A percentile compares a stretch with the other conserved stretches of the same genome.
Evolutionary conservation across 805 yeast genomes (phyloP).

Genomic region (Wickerhamiella australiensis): DNA sequence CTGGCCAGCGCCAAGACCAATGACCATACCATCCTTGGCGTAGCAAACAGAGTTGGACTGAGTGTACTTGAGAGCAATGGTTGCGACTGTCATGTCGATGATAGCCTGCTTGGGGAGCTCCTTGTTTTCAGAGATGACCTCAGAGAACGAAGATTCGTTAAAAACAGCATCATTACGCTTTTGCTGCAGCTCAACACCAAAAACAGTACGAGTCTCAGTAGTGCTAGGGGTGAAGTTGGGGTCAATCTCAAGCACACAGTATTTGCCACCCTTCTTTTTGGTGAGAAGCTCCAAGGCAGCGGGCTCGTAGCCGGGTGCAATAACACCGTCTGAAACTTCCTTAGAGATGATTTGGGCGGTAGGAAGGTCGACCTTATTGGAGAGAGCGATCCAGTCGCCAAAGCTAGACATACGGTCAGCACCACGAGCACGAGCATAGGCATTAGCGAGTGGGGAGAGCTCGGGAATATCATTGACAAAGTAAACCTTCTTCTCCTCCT

Average conservation of each 20-base stretch:
- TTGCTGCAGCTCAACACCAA: conserved; percentile 90
- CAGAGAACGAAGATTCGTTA: conserved; percentile 79
- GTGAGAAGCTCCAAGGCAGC: conserved; percentile 82
- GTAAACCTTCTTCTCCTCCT: conserved; percentile 85
- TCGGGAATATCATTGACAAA: conserved; percentile 91
- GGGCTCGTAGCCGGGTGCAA: conserved; percentile 92
- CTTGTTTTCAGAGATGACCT: conserved; percentile 80
- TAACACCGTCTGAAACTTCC: conserved; percentile 97
- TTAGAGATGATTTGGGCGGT: conserved; percentile 95
- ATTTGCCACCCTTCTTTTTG: conserved; percentile 94
- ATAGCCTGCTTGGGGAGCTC: conserved; percentile 81
- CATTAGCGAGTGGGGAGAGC: conserved; percentile 91
- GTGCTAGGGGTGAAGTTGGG: conserved; percentile 79
- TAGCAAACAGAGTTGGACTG: conserved; percentile 98
- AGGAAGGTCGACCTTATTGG: conserved; percentile 90
- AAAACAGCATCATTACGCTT: conserved; percentile 96
- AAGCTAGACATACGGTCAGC: conserved; percentile 99
- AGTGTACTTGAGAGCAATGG: conserved; percentile 92
- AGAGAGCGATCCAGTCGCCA: conserved; percentile 96
- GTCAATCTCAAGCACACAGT: conserved; percentile 91
- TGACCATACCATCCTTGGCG: conserved; percentile 98
- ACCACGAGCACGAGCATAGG: conserved; percentile 98
- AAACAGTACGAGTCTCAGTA: conserved; percentile 85
- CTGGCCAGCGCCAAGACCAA: conserved; percentile 99
- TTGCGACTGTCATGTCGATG: conserved; percentile 90